phyloP scores from a whole-genome alignment of 345 rosid species.

The Hypericum perforatum region DNA sequence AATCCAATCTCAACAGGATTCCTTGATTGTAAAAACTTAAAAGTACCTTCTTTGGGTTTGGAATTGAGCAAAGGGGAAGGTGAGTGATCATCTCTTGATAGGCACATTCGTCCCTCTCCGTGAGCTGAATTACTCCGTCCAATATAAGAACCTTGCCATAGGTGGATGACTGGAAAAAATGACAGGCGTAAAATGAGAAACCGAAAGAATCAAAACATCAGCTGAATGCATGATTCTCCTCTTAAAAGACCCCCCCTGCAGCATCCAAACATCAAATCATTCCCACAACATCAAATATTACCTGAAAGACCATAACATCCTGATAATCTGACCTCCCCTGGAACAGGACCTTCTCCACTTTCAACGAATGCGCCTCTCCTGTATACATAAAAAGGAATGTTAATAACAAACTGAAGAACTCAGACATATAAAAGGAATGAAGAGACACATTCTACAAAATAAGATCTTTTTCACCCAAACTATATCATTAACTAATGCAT shows the following conservation, averaged over 20 bases:
- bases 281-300: constrained; percentile 12
- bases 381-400: constrained; percentile 8
- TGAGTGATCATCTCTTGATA: constrained; percentile 98
- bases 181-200: neutral
- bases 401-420: neutral
- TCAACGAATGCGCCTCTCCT: constrained; percentile 97
- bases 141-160: constrained; percentile 89
- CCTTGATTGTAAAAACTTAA: neutral
- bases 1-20: neutral
- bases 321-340: constrained; percentile 89
- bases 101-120: constrained; percentile 96
- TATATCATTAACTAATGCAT: no score
- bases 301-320: constrained; percentile 87
- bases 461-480: no score
- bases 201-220: neutral
- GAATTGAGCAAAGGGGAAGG: constrained; percentile 84
- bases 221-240: neutral
- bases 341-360: constrained; percentile 70
- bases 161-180: constrained; percentile 59
- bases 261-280: neutral
- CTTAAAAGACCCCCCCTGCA: neutral
- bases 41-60: constrained; percentile 75
- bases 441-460: neutral
- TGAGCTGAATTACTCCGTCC: constrained; percentile 95
- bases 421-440: neutral